phyloP scores from a whole-genome alignment of 23 red algal genomes.

The Gracilaria domingensis region DNA sequence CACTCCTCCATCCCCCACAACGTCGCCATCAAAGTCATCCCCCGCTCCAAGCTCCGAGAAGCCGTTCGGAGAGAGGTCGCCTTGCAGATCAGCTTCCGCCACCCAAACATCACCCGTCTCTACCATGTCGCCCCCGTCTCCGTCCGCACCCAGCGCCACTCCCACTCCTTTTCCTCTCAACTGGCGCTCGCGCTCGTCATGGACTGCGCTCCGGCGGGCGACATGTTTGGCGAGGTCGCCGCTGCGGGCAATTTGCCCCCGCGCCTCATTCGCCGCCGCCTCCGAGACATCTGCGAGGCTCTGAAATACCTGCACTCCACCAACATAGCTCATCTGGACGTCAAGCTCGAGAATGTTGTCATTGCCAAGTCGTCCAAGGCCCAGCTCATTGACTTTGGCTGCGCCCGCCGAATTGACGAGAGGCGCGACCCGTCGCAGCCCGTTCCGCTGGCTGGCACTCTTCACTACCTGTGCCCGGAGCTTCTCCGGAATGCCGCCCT shows the following conservation, averaged over 20 bases:
- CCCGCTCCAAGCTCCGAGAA: constrained; percentile 35
- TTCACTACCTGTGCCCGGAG: constrained; percentile 68
- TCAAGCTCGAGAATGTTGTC: constrained; percentile 82
- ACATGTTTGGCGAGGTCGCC: constrained; percentile 69
- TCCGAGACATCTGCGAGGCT: constrained; percentile 46
- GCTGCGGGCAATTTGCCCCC: constrained; percentile 24
- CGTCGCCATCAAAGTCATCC: constrained; percentile 66
- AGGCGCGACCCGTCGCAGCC: not conserved
- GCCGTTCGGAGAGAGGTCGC: constrained; percentile 62
- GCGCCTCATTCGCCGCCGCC: constrained; percentile 34
- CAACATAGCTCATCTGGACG: constrained; percentile 56
- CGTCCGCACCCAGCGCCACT: constrained; percentile 18
- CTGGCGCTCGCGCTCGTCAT: constrained; percentile 65
- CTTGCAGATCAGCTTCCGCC: constrained; percentile 22
- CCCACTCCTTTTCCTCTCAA: constrained; percentile 13
- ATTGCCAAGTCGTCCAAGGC: constrained; percentile 38
- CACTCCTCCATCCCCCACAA: not conserved
- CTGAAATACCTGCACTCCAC: constrained; percentile 41
- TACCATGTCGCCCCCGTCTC: constrained; percentile 45
- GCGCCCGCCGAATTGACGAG: constrained; percentile 34
- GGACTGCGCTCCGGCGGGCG: constrained; percentile 51
- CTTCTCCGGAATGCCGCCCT: constrained; percentile 16
- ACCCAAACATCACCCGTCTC: constrained; percentile 63
- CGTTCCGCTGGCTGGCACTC: constrained; percentile 43
- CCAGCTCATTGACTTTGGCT: constrained; percentile 76